Conservation (phyloP, 805 yeast species). For the Ogataea methanolica region DNA sequence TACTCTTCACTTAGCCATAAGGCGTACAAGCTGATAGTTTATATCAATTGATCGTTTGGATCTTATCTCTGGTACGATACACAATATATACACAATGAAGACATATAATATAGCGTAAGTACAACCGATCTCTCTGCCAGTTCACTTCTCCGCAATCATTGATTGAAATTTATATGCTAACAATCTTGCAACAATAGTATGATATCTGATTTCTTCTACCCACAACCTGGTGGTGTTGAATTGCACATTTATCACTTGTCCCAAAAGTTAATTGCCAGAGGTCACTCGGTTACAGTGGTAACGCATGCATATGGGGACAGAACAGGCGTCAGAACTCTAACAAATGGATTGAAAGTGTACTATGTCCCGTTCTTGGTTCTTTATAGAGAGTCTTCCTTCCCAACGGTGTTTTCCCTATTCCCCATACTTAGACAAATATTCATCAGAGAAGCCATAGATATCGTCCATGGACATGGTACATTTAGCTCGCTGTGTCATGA, state of each 20-base stretch:
- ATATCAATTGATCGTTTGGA: no score
- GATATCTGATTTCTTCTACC: slow-evolving; percentile 97
- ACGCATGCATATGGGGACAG: slow-evolving; percentile 88
- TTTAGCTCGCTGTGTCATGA: slow-evolving; percentile 84
- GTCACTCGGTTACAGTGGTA: slow-evolving; percentile 80
- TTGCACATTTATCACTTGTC: slow-evolving; percentile 90
- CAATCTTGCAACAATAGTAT: slow-evolving; percentile 32
- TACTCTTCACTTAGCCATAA: no score
- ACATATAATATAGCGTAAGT: slow-evolving; percentile 26
- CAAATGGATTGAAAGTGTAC: slow-evolving; percentile 91
- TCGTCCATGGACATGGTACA: slow-evolving; percentile 95
- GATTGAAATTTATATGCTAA: no score
- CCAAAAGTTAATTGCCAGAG: slow-evolving; percentile 70
- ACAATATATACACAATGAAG: no score
- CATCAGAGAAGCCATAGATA: slow-evolving; percentile 78
- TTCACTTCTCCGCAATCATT: no score
- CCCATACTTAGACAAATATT: slow-evolving; percentile 83
- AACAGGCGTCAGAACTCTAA: slow-evolving; percentile 73
- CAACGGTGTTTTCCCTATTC: slow-evolving; percentile 83
- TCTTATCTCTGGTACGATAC: no score
- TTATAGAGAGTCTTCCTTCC: slow-evolving; percentile 81
- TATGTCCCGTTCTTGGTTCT: slow-evolving; percentile 79
- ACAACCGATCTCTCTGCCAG: neutral
- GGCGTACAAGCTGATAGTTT: no score
- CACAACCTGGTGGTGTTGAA: slow-evolving; percentile 98